A percentile compares a stretch with the other conserved stretches of the same genome.
Conservation (phyloP, 805 yeast species). For the Ogataea kodamae region DNA sequence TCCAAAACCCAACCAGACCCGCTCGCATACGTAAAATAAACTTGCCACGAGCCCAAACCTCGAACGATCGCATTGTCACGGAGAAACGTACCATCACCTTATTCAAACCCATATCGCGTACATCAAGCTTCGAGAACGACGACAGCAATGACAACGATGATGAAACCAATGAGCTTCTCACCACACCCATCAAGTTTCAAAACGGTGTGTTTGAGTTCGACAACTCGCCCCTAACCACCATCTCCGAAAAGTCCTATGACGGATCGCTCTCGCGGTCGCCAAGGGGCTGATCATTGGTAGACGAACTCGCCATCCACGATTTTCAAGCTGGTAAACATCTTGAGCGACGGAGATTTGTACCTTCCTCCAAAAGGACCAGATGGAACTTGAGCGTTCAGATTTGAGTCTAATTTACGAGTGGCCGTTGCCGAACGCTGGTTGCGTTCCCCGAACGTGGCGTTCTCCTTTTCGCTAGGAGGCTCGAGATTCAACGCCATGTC, state of each 20-base stretch:
- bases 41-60: not conserved
- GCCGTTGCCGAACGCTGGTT: not conserved
- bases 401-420: not conserved
- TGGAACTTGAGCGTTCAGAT: not conserved
- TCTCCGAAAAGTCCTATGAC: conserved; percentile 29
- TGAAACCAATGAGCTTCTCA: conserved; percentile 5
- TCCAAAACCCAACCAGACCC: conserved; percentile 12
- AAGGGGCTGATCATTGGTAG: conserved; percentile 2
- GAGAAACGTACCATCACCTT: conserved; percentile 32
- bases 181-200: conserved; percentile 9
- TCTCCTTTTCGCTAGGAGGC: conserved; percentile 4
- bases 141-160: conserved; percentile 15
- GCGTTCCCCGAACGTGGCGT: not conserved
- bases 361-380: not conserved
- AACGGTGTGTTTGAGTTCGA: conserved; percentile 8
- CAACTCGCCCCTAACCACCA: conserved; percentile 29
- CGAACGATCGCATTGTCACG: conserved; percentile 7
- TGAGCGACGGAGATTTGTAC: conserved; percentile 5
- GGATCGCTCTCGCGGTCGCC: conserved; percentile 18
- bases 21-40: not conserved
- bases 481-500: conserved; percentile 1
- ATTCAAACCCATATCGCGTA: conserved; percentile 22
- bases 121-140: conserved; percentile 2
- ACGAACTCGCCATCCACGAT: conserved; percentile 4
- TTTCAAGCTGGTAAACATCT: conserved; percentile 8